A percentile compares a stretch with the other conserved stretches of the same genome.
These are phyloP conservation scores for Phlyctochytrium arcticum DNA, from an alignment of 192 early-diverging fungal species.

Conservation along the genomic window DNA sequence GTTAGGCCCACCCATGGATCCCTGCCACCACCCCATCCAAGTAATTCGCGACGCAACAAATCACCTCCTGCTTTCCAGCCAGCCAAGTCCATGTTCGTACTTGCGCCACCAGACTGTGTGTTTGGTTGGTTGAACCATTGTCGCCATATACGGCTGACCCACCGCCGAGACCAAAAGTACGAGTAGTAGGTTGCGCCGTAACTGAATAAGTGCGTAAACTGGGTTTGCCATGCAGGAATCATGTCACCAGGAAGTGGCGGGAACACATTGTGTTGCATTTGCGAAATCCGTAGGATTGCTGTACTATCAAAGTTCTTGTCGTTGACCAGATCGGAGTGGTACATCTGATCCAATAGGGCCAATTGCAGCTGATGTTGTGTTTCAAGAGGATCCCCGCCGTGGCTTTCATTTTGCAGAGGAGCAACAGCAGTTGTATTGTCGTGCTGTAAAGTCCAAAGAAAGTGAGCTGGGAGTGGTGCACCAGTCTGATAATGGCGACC, in stretches of 20 bases:
- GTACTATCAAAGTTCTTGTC: conserved; percentile 50
- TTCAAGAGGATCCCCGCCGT: conserved; percentile 68
- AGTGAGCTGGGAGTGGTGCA: conserved; percentile 47
- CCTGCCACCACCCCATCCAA: conserved; percentile 90
- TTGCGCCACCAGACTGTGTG: too few species aligned
- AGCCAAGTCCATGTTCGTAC: conserved; percentile 44
- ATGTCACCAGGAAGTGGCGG: conserved; percentile 60
- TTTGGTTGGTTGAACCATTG: conserved; percentile 67
- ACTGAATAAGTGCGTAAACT: conserved; percentile 85
- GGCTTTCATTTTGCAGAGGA: too few species aligned
- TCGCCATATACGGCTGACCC: conserved; percentile 76
- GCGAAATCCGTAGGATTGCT: conserved; percentile 54
- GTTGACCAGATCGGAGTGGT: conserved; percentile 62
- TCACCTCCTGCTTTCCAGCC: conserved; percentile 65
- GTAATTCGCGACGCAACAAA: conserved; percentile 63
- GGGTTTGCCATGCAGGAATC: conserved; percentile 88
- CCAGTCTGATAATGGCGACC: conserved; percentile 72
- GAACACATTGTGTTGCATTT: conserved; percentile 61
- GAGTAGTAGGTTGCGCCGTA: conserved; percentile 94
- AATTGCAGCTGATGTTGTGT: conserved; percentile 84
- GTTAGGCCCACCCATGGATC: conserved; percentile 75
- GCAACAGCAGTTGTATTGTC: neutral
- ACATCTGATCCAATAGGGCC: conserved; percentile 86
- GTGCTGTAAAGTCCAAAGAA: conserved; percentile 8
- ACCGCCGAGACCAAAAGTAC: conserved; percentile 85